Percentiles rank a stretch among this genome's conserved stretches.
phyloP scores from a whole-genome alignment of 345 rosid genomes.

The Populus alba region DNA sequence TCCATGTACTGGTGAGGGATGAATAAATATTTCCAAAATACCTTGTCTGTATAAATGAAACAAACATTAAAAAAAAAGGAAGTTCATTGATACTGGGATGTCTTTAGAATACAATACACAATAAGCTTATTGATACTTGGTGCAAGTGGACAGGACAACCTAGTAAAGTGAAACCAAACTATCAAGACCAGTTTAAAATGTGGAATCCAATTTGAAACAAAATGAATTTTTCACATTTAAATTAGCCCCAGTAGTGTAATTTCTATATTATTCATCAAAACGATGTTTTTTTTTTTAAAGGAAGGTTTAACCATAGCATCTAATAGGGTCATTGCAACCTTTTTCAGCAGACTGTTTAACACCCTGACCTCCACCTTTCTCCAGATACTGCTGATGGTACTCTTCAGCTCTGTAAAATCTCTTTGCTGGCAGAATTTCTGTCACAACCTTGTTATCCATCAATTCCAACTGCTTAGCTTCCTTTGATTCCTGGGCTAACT shows the following conservation, averaged over 20 bases:
- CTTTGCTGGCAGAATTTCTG: conserved; percentile 72
- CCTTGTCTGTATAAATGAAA: background rate
- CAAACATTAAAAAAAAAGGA: background rate
- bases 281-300: background rate
- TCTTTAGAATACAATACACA: background rate
- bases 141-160: background rate
- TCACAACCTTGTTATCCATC: conserved; percentile 50
- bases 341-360: conserved; percentile 56
- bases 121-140: background rate
- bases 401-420: conserved; percentile 75
- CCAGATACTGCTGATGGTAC: conserved; percentile 83
- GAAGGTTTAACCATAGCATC: conserved; percentile 56
- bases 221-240: background rate
- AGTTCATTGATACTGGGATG: background rate
- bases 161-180: background rate
- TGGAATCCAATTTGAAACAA: background rate
- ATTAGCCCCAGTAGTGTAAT: background rate
- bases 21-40: background rate
- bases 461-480: conserved; percentile 59
- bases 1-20: background rate
- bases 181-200: background rate
- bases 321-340: conserved; percentile 78
- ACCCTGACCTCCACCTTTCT: conserved; percentile 63
- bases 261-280: background rate
- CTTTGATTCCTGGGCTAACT: conserved; percentile 49